A percentile compares a stretch with the other conserved stretches of the same genome.
These are phyloP conservation scores for Combretum micranthum DNA, from an alignment of 345 rosid species.

Conservation along the genomic window DNA sequence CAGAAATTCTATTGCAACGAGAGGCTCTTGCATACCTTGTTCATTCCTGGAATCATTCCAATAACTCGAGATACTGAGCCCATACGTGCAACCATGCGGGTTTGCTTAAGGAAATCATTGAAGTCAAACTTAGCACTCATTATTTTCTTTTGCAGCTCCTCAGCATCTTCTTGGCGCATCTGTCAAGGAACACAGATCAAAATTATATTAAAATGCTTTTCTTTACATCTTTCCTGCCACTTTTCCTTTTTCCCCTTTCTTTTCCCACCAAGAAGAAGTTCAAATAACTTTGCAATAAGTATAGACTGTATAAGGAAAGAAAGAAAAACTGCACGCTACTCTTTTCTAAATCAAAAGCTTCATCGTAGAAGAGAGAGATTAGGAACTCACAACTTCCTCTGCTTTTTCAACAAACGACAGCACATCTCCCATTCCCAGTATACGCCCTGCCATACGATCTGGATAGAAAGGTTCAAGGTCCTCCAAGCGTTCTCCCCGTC, in stretches of 20 bases:
- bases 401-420: constrained; percentile 98
- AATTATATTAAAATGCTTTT: not conserved
- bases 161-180: constrained; percentile 99
- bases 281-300: too few species aligned
- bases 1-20: not conserved
- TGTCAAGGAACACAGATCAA: constrained; percentile 20
- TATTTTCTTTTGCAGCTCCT: constrained; percentile 93
- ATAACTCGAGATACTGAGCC: constrained; percentile 90
- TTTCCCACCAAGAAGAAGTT: too few species aligned
- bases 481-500: constrained; percentile 95
- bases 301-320: not conserved
- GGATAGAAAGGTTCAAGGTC: constrained; percentile 99
- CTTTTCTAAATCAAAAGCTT: not conserved
- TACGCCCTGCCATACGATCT: constrained; percentile 94
- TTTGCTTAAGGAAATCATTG: constrained; percentile 94
- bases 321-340: not conserved
- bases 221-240: too few species aligned
- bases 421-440: constrained; percentile 98
- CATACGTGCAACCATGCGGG: constrained; percentile 95
- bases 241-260: too few species aligned
- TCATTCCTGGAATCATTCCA: constrained; percentile 99
- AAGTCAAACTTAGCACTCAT: constrained; percentile 96
- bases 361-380: constrained; percentile 5
- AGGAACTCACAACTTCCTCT: constrained; percentile 76
- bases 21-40: constrained; percentile 43